Conservation (phyloP, 495 filamentous ascomycete species). For the Neurospora sp. region DNA sequence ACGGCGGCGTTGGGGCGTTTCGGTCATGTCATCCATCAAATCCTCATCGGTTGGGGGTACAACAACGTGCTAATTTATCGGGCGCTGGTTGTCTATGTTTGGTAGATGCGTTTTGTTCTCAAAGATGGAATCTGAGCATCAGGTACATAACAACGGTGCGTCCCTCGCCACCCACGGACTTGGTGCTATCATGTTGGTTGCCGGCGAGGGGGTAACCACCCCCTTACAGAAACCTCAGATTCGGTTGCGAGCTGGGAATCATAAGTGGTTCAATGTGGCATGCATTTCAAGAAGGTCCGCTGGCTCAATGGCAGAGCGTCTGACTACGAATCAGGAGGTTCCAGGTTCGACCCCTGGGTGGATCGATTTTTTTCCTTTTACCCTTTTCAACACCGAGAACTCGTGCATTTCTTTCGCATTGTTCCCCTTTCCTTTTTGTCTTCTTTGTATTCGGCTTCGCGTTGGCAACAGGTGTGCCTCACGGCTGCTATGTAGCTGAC, state of each 20-base stretch:
- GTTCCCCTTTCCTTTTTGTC: not conserved
- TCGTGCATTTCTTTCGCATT: not conserved
- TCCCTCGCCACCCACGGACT: not conserved
- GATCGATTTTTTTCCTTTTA: not conserved
- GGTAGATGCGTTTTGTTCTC: not conserved
- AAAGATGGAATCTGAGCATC: not conserved
- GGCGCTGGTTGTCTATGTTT: not conserved
- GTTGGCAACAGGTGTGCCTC: not conserved
- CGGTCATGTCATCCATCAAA: not conserved
- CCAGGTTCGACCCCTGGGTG: not conserved
- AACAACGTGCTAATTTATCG: not conserved
- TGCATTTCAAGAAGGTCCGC: not conserved
- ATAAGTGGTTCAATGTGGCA: not conserved
- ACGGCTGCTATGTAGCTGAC: not conserved
- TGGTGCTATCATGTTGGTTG: not conserved
- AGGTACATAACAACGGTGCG: not conserved
- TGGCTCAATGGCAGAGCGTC: not conserved
- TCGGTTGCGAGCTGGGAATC: not conserved
- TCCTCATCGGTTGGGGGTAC: not conserved
- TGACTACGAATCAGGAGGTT: not conserved
- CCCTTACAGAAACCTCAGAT: not conserved
- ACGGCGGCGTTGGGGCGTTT: not conserved
- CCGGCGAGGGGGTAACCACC: not conserved
- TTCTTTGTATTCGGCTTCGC: not conserved
- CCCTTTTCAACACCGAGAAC: not conserved